Base-by-base conservation (phyloP, 139 green algal genomes). In the Chlamydomonas sp. region DNA sequence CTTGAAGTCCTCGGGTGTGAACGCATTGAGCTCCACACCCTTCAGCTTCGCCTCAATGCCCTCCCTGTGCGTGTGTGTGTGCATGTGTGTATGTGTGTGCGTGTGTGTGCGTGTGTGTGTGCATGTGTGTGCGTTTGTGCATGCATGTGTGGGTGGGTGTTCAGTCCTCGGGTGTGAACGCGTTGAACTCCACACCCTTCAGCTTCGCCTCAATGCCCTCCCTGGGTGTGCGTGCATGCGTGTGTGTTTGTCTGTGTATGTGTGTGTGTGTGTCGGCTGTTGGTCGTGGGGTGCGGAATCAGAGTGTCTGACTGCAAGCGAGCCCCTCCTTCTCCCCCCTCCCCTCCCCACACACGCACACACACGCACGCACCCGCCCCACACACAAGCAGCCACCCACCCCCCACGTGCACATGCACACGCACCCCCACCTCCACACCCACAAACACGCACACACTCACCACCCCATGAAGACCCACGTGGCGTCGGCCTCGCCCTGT, bases 401-500 rank as follows among this genome's bases (percentile, higher is more conserved):
- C n/a, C n/a, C n/a, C n/a, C n/a, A n/a, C n/a, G n/a, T n/a, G n/a
- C n/a, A n/a, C n/a, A n/a, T n/a, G n/a, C n/a, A n/a, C n/a, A n/a
- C n/a, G n/a, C n/a, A n/a, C n/a, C n/a, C n/a, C n/a, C n/a, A n/a
- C n/a, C n/a, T n/a, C n/a, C n/a, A n/a, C n/a, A n/a, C n/a, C n/a
- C n/a, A n/a, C n/a, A n/a, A n/a, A n/a, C n/a, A n/a, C n/a, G n/a
- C n/a, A n/a, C n/a, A n/a, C n/a, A n/a, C n/a, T n/a, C n/a, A n/a
- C n/a, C 75, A 79, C 2, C 75, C 76, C 77, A 88, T 76, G 76
- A 96, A 96, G 3, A 96, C 79, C 90, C 90, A 96, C 0, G 89
- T 95, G 26, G 90, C 85, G 35, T 95, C 87, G 28, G 85, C 84
- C 37, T 88, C 60, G 30, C 84, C 87, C 74, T 92, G 70, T 31